These are phyloP conservation scores for Stygiomarasmius scandens DNA, from an alignment of 1,284 basidiomycete species.

Conservation along the genomic window DNA sequence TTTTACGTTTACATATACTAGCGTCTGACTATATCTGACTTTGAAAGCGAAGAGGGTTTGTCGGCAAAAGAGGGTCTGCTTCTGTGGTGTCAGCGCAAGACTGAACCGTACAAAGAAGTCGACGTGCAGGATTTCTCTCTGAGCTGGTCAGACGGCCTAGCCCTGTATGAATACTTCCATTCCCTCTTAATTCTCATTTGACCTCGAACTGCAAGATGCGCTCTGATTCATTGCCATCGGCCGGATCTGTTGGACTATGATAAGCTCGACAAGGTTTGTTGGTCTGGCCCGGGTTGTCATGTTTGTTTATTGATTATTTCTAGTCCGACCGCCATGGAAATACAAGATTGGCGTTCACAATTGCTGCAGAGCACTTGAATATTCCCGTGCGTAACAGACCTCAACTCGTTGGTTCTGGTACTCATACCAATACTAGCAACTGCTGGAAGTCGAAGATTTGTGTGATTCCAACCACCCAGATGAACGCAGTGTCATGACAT, in stretches of 20 bases:
- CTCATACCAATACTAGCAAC: conserved; percentile 58
- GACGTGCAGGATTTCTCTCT: conserved; percentile 91
- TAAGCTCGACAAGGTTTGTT: conserved; percentile 72
- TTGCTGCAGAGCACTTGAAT: conserved; percentile 84
- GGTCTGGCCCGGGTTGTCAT: conserved; percentile 8
- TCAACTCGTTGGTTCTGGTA: conserved; percentile 16
- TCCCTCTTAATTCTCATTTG: conserved; percentile 10
- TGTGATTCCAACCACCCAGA: conserved; percentile 89
- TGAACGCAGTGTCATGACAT: conserved; percentile 95
- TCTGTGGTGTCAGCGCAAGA: conserved; percentile 98
- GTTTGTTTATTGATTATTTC: neutral
- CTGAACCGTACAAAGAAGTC: conserved; percentile 88
- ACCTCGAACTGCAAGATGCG: conserved; percentile 64
- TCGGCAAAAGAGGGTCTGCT: conserved; percentile 96
- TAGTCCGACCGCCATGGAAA: conserved; percentile 79
- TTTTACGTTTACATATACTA: neutral
- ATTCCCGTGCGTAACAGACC: conserved; percentile 73
- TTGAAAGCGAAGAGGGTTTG: conserved; percentile 88
- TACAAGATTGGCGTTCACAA: conserved; percentile 82
- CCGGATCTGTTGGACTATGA: conserved; percentile 93
- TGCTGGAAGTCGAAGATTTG: conserved; percentile 96
- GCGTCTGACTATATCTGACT: neutral
- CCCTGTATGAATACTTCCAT: conserved; percentile 69
- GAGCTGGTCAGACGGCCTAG: conserved; percentile 94
- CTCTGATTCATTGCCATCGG: conserved; percentile 94